Evolutionary conservation across 176 grass and related monocot species (phyloP).

Genomic region (Pharus latifolius): DNA sequence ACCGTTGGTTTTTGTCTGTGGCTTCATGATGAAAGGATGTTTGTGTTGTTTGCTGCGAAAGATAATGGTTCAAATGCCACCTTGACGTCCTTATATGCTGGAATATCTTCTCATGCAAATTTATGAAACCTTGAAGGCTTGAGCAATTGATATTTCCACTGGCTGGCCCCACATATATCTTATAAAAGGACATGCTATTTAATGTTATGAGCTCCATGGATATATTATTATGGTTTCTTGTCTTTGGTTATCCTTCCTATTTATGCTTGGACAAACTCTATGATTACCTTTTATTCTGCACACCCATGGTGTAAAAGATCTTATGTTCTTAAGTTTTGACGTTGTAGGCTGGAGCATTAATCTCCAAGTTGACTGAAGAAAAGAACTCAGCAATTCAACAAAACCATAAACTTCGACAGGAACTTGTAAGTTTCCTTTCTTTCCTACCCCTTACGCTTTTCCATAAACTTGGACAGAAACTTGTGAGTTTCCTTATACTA

Average conservation of each 20-base stretch:
- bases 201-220: background rate
- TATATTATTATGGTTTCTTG: background rate
- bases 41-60: too few relatives aligned
- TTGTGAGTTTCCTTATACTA: constrained; percentile 15
- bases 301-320: background rate
- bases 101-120: too few relatives aligned
- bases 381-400: constrained; percentile 62
- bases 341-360: constrained; percentile 45
- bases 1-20: too few relatives aligned
- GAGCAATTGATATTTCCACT: too few relatives aligned
- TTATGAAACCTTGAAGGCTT: too few relatives aligned
- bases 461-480: constrained; percentile 58
- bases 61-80: too few relatives aligned
- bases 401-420: constrained; percentile 60
- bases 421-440: constrained; percentile 32
- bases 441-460: too few relatives aligned
- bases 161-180: background rate
- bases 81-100: too few relatives aligned
- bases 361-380: constrained; percentile 58
- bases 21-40: too few relatives aligned
- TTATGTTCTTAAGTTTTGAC: constrained; percentile 3
- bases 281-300: background rate
- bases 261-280: background rate
- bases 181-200: background rate
- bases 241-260: background rate